These are phyloP conservation scores for Remersonia thermophila DNA, from an alignment of 2,329 filamentous ascomycete species.

Conservation along the genomic window DNA sequence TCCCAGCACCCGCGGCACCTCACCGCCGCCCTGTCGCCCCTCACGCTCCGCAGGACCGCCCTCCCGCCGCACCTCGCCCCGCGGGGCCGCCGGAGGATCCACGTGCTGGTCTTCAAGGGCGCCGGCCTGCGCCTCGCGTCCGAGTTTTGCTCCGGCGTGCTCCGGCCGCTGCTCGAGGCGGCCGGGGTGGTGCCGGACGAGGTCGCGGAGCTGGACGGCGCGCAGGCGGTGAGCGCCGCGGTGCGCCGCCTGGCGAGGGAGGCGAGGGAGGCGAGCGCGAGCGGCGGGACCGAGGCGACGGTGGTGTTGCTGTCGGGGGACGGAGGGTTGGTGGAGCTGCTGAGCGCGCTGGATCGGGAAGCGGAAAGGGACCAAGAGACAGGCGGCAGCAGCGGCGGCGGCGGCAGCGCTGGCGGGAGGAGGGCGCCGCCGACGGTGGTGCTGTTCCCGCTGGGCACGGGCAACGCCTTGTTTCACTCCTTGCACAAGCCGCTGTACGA, in stretches of 20 bases:
- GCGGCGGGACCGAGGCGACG: too few relatives aligned
- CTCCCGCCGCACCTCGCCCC: too few relatives aligned
- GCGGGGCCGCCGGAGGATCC: constrained; percentile 25
- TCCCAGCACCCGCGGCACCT: neutral
- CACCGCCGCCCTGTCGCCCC: neutral
- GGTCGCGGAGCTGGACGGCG: neutral
- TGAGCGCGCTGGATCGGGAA: constrained; percentile 46
- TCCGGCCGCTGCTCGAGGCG: constrained; percentile 42
- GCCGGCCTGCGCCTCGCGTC: constrained; percentile 51
- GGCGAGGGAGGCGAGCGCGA: too few relatives aligned
- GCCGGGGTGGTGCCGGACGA: constrained; percentile 25
- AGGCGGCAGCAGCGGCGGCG: constrained; percentile 5
- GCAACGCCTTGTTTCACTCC: constrained; percentile 53
- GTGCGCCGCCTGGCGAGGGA: too few relatives aligned
- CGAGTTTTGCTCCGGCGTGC: constrained; percentile 40
- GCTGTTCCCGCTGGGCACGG: constrained; percentile 50
- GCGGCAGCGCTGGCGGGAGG: too few relatives aligned
- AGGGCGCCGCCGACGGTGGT: constrained; percentile 32
- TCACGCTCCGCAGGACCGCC: too few relatives aligned
- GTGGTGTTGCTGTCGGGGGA: constrained; percentile 78
- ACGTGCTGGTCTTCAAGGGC: constrained; percentile 54
- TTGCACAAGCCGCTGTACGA: constrained; percentile 45
- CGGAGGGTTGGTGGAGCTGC: constrained; percentile 69
- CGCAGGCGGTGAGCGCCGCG: too few relatives aligned
- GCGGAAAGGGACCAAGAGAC: neutral